Percentiles rank a stretch among this genome's conserved stretches.
Conservation (phyloP, 306 rosid species). For the Quercus wislizeni region DNA sequence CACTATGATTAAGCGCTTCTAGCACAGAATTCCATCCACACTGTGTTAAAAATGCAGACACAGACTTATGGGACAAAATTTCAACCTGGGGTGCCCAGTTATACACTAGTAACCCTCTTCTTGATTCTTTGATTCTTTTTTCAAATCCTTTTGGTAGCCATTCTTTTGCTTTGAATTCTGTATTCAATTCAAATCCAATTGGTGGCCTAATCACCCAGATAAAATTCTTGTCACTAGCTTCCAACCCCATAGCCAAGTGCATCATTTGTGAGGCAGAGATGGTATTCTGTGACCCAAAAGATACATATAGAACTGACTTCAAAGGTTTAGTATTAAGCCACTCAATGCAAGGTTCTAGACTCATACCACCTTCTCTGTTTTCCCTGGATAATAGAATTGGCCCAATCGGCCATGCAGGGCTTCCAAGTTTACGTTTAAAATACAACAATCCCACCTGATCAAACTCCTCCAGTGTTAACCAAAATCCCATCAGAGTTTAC, state of each 20-base stretch:
- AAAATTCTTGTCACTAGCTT: constrained; percentile 34
- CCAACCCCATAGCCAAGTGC: constrained; percentile 57
- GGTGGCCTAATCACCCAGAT: constrained; percentile 76
- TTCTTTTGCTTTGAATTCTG: constrained; percentile 44
- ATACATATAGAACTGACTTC: constrained; percentile 53
- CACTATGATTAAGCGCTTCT: constrained; percentile 57
- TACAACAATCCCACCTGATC: constrained; percentile 49
- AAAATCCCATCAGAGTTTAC: constrained; percentile 46
- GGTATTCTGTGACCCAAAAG: constrained; percentile 72
- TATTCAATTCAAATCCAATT: constrained; percentile 48
- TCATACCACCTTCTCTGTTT: constrained; percentile 33
- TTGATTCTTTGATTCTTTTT: constrained; percentile 9
- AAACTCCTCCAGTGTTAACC: constrained; percentile 44
- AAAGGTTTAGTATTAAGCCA: constrained; percentile 52
- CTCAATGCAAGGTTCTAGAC: constrained; percentile 16
- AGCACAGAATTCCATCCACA: constrained; percentile 80
- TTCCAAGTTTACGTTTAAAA: constrained; percentile 25
- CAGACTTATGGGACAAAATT: constrained; percentile 47
- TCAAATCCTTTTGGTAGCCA: constrained; percentile 64
- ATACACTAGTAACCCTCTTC: constrained; percentile 42
- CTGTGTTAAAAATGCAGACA: constrained; percentile 51
- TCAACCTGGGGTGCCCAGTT: constrained; percentile 79
- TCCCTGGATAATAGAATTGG: constrained; percentile 42
- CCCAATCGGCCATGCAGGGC: constrained; percentile 54
- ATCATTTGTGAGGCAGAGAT: constrained; percentile 56